Conservation (phyloP, 2,329 filamentous ascomycete species). For the Botrytis squamosa region DNA sequence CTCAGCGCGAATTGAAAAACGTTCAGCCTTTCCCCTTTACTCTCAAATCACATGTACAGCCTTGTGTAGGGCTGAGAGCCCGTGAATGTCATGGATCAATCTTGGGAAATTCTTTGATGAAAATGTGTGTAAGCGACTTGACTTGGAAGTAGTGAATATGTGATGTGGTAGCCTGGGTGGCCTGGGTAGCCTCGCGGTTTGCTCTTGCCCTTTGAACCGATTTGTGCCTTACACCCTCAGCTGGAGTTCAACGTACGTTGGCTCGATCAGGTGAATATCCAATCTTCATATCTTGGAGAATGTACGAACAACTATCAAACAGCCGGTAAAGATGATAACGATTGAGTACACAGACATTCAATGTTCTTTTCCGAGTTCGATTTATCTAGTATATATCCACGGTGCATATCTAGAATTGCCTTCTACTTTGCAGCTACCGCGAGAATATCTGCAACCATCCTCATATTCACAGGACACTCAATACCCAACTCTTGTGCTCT, state of each 20-base stretch:
- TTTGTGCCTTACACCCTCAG: neutral
- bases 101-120: neutral
- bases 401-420: neutral
- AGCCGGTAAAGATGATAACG: neutral
- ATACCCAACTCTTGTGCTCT: conserved; percentile 33
- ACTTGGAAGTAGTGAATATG: neutral
- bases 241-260: neutral
- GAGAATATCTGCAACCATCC: conserved; percentile 39
- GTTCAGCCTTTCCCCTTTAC: neutral
- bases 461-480: conserved; percentile 43
- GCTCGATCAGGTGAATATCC: neutral
- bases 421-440: neutral
- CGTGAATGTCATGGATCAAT: neutral
- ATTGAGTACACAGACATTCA: neutral
- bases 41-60: neutral
- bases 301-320: neutral
- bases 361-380: neutral
- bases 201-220: neutral
- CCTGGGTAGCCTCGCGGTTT: neutral
- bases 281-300: neutral
- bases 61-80: neutral
- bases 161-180: neutral
- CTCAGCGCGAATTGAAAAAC: neutral
- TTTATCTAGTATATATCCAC: neutral
- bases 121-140: neutral